Evolutionary conservation across 2,329 filamentous ascomycete species (phyloP), one percentile per base, ranked within the genome.

Genomic region (Colletotrichum tamarilloi): DNA sequence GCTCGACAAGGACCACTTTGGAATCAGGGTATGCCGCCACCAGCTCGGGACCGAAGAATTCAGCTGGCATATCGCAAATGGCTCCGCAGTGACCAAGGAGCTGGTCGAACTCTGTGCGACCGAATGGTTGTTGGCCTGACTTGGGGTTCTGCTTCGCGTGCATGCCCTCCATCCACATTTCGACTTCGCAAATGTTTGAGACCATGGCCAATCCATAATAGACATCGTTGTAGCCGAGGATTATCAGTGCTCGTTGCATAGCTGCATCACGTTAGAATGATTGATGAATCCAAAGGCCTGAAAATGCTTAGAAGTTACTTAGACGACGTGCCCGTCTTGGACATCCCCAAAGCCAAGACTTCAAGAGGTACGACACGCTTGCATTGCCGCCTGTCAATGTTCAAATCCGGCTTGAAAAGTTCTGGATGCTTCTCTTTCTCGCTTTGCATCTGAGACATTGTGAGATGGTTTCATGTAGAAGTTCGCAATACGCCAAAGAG

Each of bases 1-100:
- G 76, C 1, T 78, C 73, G 1, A 80, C 78, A 0, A 83, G 74
- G 0, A 83, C 71, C 9, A 83, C 81, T 59, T 81, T 82, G 0
- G 82, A 82, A 0, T 82, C 76, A 0, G 82, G 82, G n/a, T 83
- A 83, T 1, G 73, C 66, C 8, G 75, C 63, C 55, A 83, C 78
- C 5, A 83, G 74, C 42, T 79, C 76, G 0, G 76, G 71, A 3
- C 75, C 79, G 22, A 70, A 70, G 5, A 63, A 70, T 5, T 62
- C 32, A 1, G 68, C 68, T 6, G 62, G 68, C 52, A 65, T 83
- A 3, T 78, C 14, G 2, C 76, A 75, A 1, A 68, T 74, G 0
- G 77, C 82, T 53, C 83, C 80, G 55, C 71, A 80, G 16, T 74
- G 66, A 0, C 80, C 78, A 59, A 75, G 82, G 2, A 83, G 64